Conservation (phyloP, 805 yeast species). For the Lipomyces lipofer region DNA sequence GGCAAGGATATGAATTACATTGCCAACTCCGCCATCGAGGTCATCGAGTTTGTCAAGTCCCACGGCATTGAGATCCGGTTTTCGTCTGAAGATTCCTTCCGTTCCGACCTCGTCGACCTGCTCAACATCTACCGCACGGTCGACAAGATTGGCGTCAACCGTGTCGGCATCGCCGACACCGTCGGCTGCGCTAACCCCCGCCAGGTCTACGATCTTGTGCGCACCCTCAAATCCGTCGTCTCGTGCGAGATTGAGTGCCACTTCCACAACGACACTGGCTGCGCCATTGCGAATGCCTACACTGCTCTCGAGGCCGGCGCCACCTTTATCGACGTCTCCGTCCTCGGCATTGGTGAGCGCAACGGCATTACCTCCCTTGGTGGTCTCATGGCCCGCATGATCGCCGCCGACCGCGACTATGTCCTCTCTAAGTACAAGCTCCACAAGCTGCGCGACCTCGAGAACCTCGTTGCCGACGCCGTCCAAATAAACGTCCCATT, state of each 20-base stretch:
- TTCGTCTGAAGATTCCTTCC: constrained; percentile 95
- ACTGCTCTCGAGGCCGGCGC: constrained; percentile 99
- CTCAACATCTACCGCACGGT: constrained; percentile 95
- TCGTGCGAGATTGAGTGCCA: constrained; percentile 98
- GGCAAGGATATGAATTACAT: constrained; percentile 99
- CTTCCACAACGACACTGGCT: constrained; percentile 98
- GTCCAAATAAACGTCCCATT: constrained; percentile 96
- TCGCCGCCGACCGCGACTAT: constrained; percentile 96
- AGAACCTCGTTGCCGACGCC: constrained; percentile 93
- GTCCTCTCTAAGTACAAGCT: constrained; percentile 91
- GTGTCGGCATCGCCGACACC: constrained; percentile 99
- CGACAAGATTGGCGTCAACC: constrained; percentile 94
- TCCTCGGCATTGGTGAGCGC: constrained; percentile 97
- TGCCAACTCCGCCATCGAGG: constrained; percentile 94
- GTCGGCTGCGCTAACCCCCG: constrained; percentile 99
- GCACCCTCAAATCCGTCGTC: constrained; percentile 89
- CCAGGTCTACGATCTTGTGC: constrained; percentile 94
- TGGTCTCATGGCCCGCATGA: constrained; percentile 98
- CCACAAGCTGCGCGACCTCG: constrained; percentile 93
- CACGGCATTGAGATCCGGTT: constrained; percentile 97
- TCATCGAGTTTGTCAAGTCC: constrained; percentile 93
- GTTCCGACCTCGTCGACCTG: constrained; percentile 93
- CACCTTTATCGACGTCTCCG: constrained; percentile 88
- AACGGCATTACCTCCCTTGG: constrained; percentile 98
- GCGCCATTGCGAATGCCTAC: constrained; percentile 98